phyloP scores from a whole-genome alignment of 345 rosid species.

The Lumnitzera littorea region DNA sequence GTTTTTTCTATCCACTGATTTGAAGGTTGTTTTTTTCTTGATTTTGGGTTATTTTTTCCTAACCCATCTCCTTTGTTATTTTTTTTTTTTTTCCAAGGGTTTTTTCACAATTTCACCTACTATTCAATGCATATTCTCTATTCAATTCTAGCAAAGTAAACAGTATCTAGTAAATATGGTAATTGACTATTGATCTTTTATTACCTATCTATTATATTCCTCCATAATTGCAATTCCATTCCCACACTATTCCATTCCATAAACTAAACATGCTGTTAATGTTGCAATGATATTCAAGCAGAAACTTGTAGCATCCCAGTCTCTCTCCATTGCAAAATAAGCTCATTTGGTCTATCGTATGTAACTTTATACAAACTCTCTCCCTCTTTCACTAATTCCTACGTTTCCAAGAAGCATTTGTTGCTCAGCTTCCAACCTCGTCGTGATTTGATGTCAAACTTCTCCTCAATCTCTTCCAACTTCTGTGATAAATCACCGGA shows the following conservation, averaged over 20 bases:
- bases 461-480: conserved; percentile 11
- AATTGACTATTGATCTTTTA: no score
- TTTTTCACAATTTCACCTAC: no score
- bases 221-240: no score
- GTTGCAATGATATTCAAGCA: conserved; percentile 12
- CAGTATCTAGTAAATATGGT: no score
- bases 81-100: background rate
- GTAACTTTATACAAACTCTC: conserved; percentile 14
- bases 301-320: conserved; percentile 15
- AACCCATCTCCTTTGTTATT: no score
- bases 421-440: conserved; percentile 16
- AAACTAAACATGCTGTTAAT: background rate
- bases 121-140: no score
- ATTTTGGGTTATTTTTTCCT: no score
- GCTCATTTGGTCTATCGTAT: conserved; percentile 19
- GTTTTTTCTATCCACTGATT: no score
- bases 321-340: conserved; percentile 22
- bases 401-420: conserved; percentile 22
- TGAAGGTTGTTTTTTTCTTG: no score
- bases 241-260: no score
- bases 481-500: conserved; percentile 2
- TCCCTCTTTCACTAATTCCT: conserved; percentile 20
- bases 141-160: no score
- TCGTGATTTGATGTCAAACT: conserved; percentile 1
- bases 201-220: no score